Base-by-base conservation (phyloP, 208 protist genomes). In the Leishmania guyanensis region DNA sequence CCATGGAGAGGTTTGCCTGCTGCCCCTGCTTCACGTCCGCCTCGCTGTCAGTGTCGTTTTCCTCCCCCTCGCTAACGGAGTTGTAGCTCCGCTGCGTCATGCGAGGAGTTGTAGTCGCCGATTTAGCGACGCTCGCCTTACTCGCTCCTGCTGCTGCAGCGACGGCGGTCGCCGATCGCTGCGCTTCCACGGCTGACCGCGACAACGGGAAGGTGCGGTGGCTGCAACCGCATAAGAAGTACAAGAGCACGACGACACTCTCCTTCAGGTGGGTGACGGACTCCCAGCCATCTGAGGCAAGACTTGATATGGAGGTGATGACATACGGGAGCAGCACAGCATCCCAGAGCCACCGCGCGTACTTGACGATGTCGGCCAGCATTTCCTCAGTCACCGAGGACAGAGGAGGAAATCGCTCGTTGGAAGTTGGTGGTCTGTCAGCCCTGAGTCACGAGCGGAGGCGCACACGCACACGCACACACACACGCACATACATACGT, bases 201-300 rank as follows among this genome's bases (percentile, higher is more conserved):
- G 78, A 84, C 0, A 91, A 79, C 1, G 94, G 94, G 78, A 89
- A 97, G n/a, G 68, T 39, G 16, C 89, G 83, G 78, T 97, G 94
- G 72, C 94, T 97, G 68, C 91, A 77, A 3, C 94, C 91, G 26
- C 84, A 86, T 50, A 96, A 69, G 79, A 97, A 96, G 79, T 68
- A 92, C 69, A 83, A 65, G 14, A 97, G 71, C 33, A 97, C 92
- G 62, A 85, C 84, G 36, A 94, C 75, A 17, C 90, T 93, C 60
- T 89, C 79, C 20, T 79, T 65, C 29, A 95, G 80, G 74, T 91
- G 78, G 12, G 71, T 78, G 69, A 90, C 84, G 1, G 92, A 86
- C 84, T 92, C 87, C 50, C 93, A 70, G 33, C 92, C 90, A 77
- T 97, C 92, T 22, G 83, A 77, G 51, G 92, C 83, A 17, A 92